A percentile compares a stretch with the other conserved stretches of the same genome.
These are phyloP conservation scores for Mortierella claussenii DNA, from an alignment of 192 early-diverging fungal genomes.

Conservation along the genomic window DNA sequence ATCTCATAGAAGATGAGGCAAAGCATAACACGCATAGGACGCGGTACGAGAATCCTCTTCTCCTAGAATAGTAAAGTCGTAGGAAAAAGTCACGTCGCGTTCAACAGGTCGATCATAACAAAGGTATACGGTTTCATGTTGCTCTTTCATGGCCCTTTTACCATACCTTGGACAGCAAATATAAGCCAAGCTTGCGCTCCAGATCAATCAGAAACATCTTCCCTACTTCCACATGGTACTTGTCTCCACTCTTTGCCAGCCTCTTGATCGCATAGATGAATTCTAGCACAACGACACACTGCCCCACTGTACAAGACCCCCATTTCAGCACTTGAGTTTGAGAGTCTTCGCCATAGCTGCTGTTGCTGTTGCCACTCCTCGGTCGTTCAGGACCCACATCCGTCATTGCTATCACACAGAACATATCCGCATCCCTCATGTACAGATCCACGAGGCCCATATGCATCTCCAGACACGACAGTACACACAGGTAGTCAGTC, in stretches of 20 bases:
- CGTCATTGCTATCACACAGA: constrained; percentile 62
- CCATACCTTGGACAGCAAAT: constrained; percentile 54
- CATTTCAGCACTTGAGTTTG: constrained; percentile 35
- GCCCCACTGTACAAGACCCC: constrained; percentile 66
- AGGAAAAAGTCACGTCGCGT: constrained; percentile 31
- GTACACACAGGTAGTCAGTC: constrained; percentile 50
- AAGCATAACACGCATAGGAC: constrained; percentile 61
- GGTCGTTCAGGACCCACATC: constrained; percentile 57
- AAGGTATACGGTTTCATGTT: too few species aligned
- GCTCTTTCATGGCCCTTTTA: too few species aligned
- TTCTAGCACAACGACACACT: constrained; percentile 61
- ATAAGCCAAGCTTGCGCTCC: constrained; percentile 60
- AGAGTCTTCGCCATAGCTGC: too few species aligned
- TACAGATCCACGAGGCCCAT: constrained; percentile 62
- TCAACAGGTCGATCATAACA: too few species aligned
- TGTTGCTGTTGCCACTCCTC: too few species aligned
- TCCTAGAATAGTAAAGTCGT: constrained; percentile 49
- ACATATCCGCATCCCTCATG: constrained; percentile 67
- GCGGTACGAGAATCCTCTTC: constrained; percentile 56
- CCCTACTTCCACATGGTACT: constrained; percentile 58
- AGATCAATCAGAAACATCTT: constrained; percentile 69
- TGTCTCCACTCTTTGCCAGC: constrained; percentile 47
- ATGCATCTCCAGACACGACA: constrained; percentile 56
- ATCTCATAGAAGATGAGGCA: constrained; percentile 64
- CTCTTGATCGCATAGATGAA: constrained; percentile 62